phyloP scores from a whole-genome alignment of 768 basidiomycete genomes.

The Trametes punicea region DNA sequence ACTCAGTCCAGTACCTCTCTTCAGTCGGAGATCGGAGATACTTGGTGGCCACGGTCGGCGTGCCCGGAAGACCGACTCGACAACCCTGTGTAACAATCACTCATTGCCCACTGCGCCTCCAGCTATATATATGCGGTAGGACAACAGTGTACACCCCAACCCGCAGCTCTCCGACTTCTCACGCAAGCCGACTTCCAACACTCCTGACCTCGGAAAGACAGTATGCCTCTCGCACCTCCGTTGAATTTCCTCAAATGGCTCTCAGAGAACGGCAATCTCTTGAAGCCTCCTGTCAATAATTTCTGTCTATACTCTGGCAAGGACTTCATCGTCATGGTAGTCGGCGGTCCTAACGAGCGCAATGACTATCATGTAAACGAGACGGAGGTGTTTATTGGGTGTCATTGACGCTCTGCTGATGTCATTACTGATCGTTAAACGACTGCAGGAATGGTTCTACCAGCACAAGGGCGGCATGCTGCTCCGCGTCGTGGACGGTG shows the following conservation, averaged over 20 bases:
- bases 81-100: too few relatives aligned
- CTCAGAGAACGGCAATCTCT: conserved; percentile 67
- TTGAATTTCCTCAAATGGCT: conserved; percentile 93
- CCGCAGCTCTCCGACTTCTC: not conserved
- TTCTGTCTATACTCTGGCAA: conserved; percentile 77
- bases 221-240: conserved; percentile 75
- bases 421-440: not conserved
- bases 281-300: conserved; percentile 93
- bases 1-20: too few relatives aligned
- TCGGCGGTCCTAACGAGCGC: conserved; percentile 93
- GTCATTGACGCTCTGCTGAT: not conserved
- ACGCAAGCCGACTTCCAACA: not conserved
- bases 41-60: too few relatives aligned
- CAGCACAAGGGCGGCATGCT: conserved; percentile 95
- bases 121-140: too few relatives aligned
- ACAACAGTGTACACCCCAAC: too few relatives aligned
- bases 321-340: conserved; percentile 93
- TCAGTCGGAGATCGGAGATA: too few relatives aligned
- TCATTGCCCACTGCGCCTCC: too few relatives aligned
- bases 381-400: conserved; percentile 64
- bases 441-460: conserved; percentile 90
- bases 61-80: too few relatives aligned
- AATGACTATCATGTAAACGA: conserved; percentile 95
- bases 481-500: conserved; percentile 79
- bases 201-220: not conserved